Evolutionary conservation across 1,139 yeast genomes (phyloP), one percentile per base, ranked within the genome.

Genomic region (Scheffersomyces quercinus): DNA sequence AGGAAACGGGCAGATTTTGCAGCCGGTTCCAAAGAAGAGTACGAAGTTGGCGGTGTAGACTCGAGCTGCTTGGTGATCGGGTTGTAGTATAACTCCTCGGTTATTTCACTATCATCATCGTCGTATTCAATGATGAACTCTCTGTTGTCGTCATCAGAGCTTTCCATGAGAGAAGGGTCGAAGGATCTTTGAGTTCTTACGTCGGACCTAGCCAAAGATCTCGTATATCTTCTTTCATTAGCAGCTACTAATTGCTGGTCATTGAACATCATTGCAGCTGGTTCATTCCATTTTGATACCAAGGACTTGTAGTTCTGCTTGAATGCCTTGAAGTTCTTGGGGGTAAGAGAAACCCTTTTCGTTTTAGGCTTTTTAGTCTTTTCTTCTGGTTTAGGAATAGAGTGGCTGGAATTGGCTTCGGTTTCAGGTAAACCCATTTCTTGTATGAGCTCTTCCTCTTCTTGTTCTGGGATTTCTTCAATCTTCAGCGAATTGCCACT

Each of bases 51-150:
- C 1, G 74, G 74, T 4, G 50, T 39, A 15, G 61, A 53, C 45
- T 67, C 73, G 14, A 70, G 53, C 48, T 65, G 71, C 16, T 65
- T 61, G 3, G 73, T 67, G 7, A 45, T 44, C 1, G 72, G 73
- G 45, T 70, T 68, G 45, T 52, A 68, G 48, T 60, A 68, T 29
- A 70, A 50, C 41, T 67, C 74, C 45, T 60, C 56, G n/a, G 55
- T 61, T 28, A 58, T 45, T 14, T 48, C 52, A 14, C 51, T 52
- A 5, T 50, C 66, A 38, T 59, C 68, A 28, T 59, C 67, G 35
- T 65, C 70, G n/a, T 65, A 54, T 45, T 69, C 75, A 35, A 69
- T 52, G 4, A 64, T 53, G 40, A 66, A 59, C 44, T 68, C 73
- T 41, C 58, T 60, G 15, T 41, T 36, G 13, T 45, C 48, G 8